These are phyloP conservation scores for Heliocybe sulcata DNA, from an alignment of 1,284 basidiomycete species.

Conservation along the genomic window DNA sequence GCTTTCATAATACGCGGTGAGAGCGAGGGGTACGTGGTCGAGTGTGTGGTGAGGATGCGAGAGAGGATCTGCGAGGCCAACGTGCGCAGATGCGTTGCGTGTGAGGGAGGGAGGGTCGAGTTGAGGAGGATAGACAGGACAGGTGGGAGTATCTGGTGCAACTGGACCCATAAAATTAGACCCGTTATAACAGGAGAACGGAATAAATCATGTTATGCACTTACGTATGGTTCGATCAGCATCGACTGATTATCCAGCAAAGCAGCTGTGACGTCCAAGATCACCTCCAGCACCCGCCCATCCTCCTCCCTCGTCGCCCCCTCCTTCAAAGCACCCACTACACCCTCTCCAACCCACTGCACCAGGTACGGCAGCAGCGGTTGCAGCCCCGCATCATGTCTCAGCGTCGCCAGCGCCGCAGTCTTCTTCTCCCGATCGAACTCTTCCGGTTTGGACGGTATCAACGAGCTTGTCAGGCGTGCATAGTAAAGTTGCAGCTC, in stretches of 20 bases:
- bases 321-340: constrained; percentile 60
- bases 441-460: constrained; percentile 42
- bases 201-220: constrained; percentile 22
- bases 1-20: constrained; percentile 91
- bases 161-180: too few relatives aligned
- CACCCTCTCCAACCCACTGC: constrained; percentile 89
- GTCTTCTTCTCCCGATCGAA: constrained; percentile 60
- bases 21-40: constrained; percentile 80
- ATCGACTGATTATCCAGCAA: constrained; percentile 80
- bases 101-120: constrained; percentile 62
- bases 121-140: constrained; percentile 89
- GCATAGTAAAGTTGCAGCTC: constrained; percentile 96
- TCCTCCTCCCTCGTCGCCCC: constrained; percentile 53
- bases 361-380: constrained; percentile 94
- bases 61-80: constrained; percentile 80
- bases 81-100: constrained; percentile 59
- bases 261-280: constrained; percentile 78
- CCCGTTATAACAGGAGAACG: too few relatives aligned
- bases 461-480: constrained; percentile 80
- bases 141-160: constrained; percentile 94
- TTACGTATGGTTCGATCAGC: constrained; percentile 95
- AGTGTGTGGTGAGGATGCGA: constrained; percentile 69
- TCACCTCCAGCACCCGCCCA: constrained; percentile 64
- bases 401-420: constrained; percentile 86
- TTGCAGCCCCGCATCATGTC: constrained; percentile 88